phyloP scores from a whole-genome alignment of 345 rosid genomes.

The Linum usitatissimum region DNA sequence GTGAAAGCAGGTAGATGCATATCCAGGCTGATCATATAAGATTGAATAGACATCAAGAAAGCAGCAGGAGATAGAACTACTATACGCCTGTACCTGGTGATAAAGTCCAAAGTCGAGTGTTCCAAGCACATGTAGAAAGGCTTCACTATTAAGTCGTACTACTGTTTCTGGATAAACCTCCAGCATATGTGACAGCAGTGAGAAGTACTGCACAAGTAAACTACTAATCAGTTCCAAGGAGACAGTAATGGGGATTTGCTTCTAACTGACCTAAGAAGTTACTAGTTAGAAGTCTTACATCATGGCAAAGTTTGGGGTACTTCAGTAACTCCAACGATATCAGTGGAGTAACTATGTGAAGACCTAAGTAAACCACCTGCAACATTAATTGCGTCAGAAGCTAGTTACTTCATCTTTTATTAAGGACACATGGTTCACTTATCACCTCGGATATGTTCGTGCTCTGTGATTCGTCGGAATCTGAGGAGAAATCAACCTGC shows the following conservation, averaged over 20 bases:
- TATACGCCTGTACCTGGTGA: conserved; percentile 56
- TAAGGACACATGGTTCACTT: background rate
- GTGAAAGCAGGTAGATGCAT: background rate
- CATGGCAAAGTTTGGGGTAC: conserved; percentile 95
- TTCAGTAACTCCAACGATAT: conserved; percentile 86
- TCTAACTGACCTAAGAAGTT: conserved; percentile 3
- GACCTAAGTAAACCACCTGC: conserved; percentile 91
- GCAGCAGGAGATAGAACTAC: background rate
- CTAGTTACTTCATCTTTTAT: conserved; percentile 13
- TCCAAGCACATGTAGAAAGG: conserved; percentile 67
- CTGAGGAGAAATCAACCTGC: conserved; percentile 89
- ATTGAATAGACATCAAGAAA: background rate
- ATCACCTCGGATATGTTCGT: conserved; percentile 80
- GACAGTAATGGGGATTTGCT: background rate
- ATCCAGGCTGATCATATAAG: background rate
- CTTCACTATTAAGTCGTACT: conserved; percentile 56
- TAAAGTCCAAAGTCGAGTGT: conserved; percentile 89
- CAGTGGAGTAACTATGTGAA: conserved; percentile 80
- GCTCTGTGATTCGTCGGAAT: conserved; percentile 54
- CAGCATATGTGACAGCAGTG: conserved; percentile 73
- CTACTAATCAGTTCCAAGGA: conserved; percentile 12
- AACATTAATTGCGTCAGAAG: conserved; percentile 27
- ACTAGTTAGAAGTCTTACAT: conserved; percentile 40
- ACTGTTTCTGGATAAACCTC: conserved; percentile 96
- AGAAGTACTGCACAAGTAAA: conserved; percentile 61